phyloP scores from a whole-genome alignment of 345 rosid genomes.

The Brassica incana region DNA sequence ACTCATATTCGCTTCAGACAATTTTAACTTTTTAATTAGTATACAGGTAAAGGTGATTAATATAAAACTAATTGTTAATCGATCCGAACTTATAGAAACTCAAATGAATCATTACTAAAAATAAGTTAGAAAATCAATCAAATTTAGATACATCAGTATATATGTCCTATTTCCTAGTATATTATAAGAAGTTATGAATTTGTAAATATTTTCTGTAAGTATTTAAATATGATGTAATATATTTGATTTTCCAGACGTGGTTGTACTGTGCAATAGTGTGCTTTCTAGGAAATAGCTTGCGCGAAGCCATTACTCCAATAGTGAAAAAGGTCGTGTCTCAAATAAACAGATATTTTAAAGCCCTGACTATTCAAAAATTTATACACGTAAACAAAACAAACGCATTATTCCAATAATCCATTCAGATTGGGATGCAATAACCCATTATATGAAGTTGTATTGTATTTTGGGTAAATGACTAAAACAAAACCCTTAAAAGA shows the following conservation, averaged over 20 bases:
- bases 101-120: background rate
- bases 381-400: constrained; percentile 16
- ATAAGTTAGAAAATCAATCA: background rate
- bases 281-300: background rate
- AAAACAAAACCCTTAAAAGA: constrained; percentile 16
- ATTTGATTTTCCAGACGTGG: background rate
- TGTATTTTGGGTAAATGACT: constrained; percentile 15
- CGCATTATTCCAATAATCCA: background rate
- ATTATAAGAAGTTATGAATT: background rate
- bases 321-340: background rate
- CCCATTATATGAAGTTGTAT: constrained; percentile 16
- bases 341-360: background rate
- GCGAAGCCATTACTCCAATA: background rate
- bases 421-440: constrained; percentile 8
- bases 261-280: background rate
- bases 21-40: background rate
- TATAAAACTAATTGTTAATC: background rate
- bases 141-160: background rate
- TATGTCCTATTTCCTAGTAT: background rate
- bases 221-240: background rate
- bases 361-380: background rate
- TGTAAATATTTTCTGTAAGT: background rate
- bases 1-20: background rate
- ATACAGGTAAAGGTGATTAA: background rate
- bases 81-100: background rate